phyloP scores from a whole-genome alignment of 768 basidiomycete genomes.

The Ephemerocybe angulata region DNA sequence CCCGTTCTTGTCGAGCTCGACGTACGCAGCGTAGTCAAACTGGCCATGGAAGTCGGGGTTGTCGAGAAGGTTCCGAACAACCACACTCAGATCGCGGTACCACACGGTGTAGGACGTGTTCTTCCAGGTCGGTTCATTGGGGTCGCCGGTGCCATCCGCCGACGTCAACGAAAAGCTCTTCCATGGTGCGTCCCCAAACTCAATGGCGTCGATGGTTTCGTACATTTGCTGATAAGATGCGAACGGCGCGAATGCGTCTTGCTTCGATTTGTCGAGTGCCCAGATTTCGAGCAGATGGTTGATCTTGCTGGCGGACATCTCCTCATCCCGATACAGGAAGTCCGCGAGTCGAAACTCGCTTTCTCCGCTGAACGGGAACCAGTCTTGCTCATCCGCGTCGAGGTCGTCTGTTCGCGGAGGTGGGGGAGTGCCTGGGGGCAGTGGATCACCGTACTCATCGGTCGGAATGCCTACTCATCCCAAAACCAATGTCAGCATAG shows the following conservation, averaged over 20 bases:
- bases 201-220: constrained; percentile 30
- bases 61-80: constrained; percentile 24
- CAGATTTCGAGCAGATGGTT: constrained; percentile 22
- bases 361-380: constrained; percentile 12
- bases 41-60: constrained; percentile 31
- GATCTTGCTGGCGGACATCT: constrained; percentile 20
- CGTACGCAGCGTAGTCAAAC: constrained; percentile 29
- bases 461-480: not conserved
- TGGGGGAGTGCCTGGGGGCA: not conserved
- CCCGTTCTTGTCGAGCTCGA: constrained; percentile 18
- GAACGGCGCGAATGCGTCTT: constrained; percentile 27
- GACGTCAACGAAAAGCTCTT: constrained; percentile 28
- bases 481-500: not conserved
- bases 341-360: constrained; percentile 14
- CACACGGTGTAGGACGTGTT: not conserved
- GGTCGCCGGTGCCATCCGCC: not conserved
- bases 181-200: constrained; percentile 36
- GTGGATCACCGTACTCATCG: not conserved
- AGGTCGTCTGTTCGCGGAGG: not conserved
- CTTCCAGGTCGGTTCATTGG: not conserved
- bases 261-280: constrained; percentile 13
- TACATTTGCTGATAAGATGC: constrained; percentile 27
- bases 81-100: constrained; percentile 21
- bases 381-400: constrained; percentile 11
- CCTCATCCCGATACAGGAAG: constrained; percentile 15